Base-by-base conservation (phyloP, 2,329 filamentous ascomycete species). In the Periconia digitata region DNA sequence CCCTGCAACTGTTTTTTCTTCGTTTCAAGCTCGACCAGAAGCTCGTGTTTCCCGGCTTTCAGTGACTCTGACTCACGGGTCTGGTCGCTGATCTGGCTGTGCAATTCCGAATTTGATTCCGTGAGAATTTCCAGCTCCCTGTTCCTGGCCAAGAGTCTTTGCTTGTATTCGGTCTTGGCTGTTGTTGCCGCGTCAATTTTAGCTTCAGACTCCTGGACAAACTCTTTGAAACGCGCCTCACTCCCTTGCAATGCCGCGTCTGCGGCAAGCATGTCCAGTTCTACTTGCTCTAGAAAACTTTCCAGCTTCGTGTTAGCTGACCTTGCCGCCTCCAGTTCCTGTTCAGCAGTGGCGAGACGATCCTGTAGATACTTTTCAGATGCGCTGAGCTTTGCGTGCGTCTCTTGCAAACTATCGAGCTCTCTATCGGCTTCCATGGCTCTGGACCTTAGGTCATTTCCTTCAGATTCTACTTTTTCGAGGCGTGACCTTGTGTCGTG, bases 221-320 rank as follows among this genome's bases (percentile, higher is more conserved):
- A 67, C 10, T 54, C 53, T 20, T 61, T 54, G 4, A 70, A 51
- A 12, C 56, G 64, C 23, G 53, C 62, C 42, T 65, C 55, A 20
- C 63, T 70, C 20, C 66, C 63, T 21, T 63, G 61, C 8, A 67
- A 56, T 1, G 64, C 63, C 39, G 55, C 59, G 43, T 69, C 63
- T 8, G 67, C 64, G 3, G 44, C 54, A 1, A 54, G 49, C 60
- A 69, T 67, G 27, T 67, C 66, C 18, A 60, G 49, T 37, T 70
- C 56, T 1, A 66, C 55, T 23, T 62, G 60, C 38, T 60, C 61
- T 8, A 72, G 54, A 47, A 71, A 67, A 0, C 53, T 50, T 39
- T 70, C 69, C 2, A 72, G 54, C 1, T 55, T 55, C 34, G 60
- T 42, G 43, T 72, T 72, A 6, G 65, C 63, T 5, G 60, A 48